Evolutionary conservation across 176 grass and related monocot genomes (phyloP), one percentile per base, ranked within the genome.

Genomic region (Dactylis glomerata): DNA sequence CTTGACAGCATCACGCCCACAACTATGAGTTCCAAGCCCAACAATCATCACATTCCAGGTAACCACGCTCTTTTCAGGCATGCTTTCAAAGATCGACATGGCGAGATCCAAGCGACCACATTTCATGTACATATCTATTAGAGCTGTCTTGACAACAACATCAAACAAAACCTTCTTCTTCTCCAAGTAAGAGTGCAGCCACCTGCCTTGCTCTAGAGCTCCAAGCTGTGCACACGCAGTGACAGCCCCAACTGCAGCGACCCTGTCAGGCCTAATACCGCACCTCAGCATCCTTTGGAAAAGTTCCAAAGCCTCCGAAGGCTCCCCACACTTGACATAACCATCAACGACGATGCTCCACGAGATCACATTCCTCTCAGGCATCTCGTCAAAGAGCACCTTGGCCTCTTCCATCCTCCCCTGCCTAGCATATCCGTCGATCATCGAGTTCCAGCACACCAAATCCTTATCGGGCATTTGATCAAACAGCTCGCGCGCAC

Each of bases 1-100:
- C 27, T n/a, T 56, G 13, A 90, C 41, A 10, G 87, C 85, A 69
- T 91, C 78, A 76, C 15, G n/a, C 27, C 88, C 80, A 10, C 73
- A 86, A 26, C 87, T 80, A 86, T 92, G 83, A 83, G 74, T 81
- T 73, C 87, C 83, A 59, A 92, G 85, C 56, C 93, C 93, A 68
- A 92, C 90, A 42, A 92, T 92, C 85, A 90, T 81, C 34, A 92
- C 93, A 81, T 90, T 92, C 93, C 90, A 95, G 40, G 93, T 95
- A 45, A 95, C 82, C 19, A 86, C 77, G 24, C 87, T 95, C 87
- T 78, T 90, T 10, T 68, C 71, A 3, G 62, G 17, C 87, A 90
- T 90, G 69, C 76, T 78, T 51, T 90, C 82, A 73, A 95, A 95
- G 0, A 95, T 84, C 46, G n/a, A 47, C 38, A 24, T 81, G 37